phyloP scores from a whole-genome alignment of 73 alveolate species.

The Symbiodinium natans region DNA sequence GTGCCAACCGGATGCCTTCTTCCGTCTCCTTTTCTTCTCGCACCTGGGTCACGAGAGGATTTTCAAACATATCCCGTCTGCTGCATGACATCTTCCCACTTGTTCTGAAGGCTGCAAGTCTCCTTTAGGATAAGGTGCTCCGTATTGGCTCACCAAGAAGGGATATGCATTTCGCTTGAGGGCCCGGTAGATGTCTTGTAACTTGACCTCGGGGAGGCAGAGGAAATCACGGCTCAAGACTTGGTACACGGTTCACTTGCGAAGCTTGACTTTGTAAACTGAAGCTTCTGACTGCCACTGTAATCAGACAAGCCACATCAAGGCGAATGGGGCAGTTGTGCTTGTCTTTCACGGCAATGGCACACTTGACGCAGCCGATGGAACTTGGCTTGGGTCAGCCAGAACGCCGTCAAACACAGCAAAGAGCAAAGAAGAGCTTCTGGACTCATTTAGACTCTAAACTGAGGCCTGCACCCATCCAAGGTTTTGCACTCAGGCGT shows the following conservation, averaged over 20 bases:
- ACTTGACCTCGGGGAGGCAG: not conserved
- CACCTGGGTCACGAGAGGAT: not conserved
- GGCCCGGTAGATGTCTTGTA: not conserved
- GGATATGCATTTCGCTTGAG: not conserved
- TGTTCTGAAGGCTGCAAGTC: too few relatives aligned
- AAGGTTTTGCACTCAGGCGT: conserved; percentile 8
- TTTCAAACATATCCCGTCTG: not conserved
- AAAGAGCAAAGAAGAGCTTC: not conserved
- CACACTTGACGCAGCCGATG: conserved; percentile 15
- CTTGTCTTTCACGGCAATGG: conserved; percentile 22
- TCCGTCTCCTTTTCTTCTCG: not conserved
- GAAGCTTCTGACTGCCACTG: too few relatives aligned
- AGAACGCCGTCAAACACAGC: too few relatives aligned
- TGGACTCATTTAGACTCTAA: not conserved
- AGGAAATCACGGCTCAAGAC: not conserved
- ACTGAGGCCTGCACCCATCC: not conserved
- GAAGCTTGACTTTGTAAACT: not conserved
- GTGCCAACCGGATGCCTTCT: not conserved
- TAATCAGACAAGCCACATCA: not conserved
- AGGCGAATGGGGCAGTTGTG: conserved; percentile 27
- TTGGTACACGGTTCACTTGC: not conserved
- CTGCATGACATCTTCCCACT: too few relatives aligned
- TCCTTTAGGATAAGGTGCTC: not conserved
- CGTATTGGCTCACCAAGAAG: not conserved
- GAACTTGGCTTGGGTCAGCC: not conserved